Base-by-base conservation (phyloP, 306 rosid species). In the Coriaria nepalensis region DNA sequence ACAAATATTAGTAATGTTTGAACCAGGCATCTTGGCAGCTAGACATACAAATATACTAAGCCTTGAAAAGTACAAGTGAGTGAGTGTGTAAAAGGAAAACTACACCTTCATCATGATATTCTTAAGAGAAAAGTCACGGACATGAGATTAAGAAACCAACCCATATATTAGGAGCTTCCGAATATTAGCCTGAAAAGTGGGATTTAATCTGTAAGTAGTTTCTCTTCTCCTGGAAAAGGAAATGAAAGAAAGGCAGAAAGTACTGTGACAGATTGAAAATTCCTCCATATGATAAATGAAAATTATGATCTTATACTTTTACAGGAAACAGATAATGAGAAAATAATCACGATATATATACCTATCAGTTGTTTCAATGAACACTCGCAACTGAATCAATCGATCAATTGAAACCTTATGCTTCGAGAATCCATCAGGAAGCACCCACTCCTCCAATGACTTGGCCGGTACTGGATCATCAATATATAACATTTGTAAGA, bases 401-500 rank as follows among this genome's bases (percentile, higher is more conserved):
- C 94, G 77, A 79, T 90, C 97, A 67, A 84, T 40, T 5, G 97
- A 70, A 34, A 90, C 95, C 72, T 64, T 77, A 65, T 84, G 86
- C 71, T 90, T 90, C 1, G 97, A 78, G 52, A 43, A 60, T 41
- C 95, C 95, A 73, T 84, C 97, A 0, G 87, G 71, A 47, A 90
- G 80, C 67, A 90, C 92, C 97, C 97, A 84, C 67, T 81, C 95
- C 71, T 73, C 79, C 79, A 90, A 72, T 33, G 86, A 68, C 60
- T 79, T 84, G 63, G 87, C 81, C 8, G 73, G 37, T 41, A 90
- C 79, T 0, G 76, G 66, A 57, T 40, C 67, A 53, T 84, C 94
- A 60, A 81, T 59, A 57, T 69, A 82, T 15, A 90, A 61, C 69
- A 79, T 65, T 64, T 90, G 97, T 46, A 90, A 49, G 34, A 79